Percentiles rank a stretch among this genome's conserved stretches.
Conservation (phyloP, 2,329 filamentous ascomycete species). For the Rosellinia necatrix region DNA sequence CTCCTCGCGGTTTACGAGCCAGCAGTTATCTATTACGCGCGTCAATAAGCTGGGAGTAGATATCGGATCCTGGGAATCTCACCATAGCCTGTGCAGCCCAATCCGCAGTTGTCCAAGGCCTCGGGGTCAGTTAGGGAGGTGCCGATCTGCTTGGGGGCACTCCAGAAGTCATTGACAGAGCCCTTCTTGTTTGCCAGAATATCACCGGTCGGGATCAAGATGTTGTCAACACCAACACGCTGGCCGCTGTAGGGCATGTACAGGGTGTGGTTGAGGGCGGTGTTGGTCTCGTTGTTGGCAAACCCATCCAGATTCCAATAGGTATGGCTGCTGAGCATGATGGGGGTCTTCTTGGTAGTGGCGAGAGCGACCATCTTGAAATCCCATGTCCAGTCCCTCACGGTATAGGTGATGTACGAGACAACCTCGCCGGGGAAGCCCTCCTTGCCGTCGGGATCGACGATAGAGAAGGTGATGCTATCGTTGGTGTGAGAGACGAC, state of each 20-base stretch:
- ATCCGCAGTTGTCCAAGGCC: conserved; percentile 75
- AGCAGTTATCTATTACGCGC: conserved; percentile 63
- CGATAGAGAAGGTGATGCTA: conserved; percentile 76
- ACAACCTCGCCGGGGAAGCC: conserved; percentile 81
- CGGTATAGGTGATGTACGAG: conserved; percentile 74
- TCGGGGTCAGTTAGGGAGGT: conserved; percentile 66
- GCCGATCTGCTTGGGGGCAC: conserved; percentile 77
- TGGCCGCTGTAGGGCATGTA: conserved; percentile 74
- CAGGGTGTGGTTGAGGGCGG: conserved; percentile 72
- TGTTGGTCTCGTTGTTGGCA: conserved; percentile 70
- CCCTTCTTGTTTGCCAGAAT: conserved; percentile 71
- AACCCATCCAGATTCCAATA: conserved; percentile 88
- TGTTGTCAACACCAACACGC: conserved; percentile 69
- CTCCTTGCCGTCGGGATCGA: conserved; percentile 73
- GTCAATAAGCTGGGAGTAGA: not conserved
- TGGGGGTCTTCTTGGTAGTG: conserved; percentile 76
- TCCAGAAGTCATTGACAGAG: conserved; percentile 83
- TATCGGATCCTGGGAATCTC: conserved; percentile 40
- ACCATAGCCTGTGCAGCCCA: conserved; percentile 84
- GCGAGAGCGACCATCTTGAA: conserved; percentile 73
- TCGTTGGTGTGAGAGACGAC: conserved; percentile 68
- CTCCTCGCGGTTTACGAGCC: conserved; percentile 65
- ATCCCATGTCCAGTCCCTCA: conserved; percentile 70
- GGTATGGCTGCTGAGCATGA: conserved; percentile 75
- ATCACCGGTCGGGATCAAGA: conserved; percentile 75